Conservation (phyloP, 2,329 filamentous ascomycete species). For the Setomelanomma holmii region DNA sequence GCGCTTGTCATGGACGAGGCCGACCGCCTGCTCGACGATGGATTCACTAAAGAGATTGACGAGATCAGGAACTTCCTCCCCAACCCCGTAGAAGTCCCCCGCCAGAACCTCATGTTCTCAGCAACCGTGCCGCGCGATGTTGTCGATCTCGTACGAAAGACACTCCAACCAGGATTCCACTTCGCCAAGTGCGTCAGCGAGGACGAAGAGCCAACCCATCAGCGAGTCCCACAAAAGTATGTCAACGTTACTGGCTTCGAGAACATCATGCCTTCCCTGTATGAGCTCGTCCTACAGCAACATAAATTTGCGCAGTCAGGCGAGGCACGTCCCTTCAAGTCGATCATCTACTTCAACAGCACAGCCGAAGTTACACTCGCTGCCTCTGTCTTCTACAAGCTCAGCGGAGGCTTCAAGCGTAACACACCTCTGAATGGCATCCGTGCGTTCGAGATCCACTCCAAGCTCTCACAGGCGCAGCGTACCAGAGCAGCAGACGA, state of each 20-base stretch:
- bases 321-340: constrained; percentile 77
- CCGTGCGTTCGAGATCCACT: constrained; percentile 73
- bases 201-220: constrained; percentile 84
- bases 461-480: constrained; percentile 72
- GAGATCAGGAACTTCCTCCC: constrained; percentile 65
- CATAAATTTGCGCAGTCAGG: constrained; percentile 53
- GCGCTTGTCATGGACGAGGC: constrained; percentile 71
- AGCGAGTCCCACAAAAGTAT: constrained; percentile 80
- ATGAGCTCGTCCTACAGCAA: constrained; percentile 76
- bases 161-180: constrained; percentile 83
- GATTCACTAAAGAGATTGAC: constrained; percentile 58
- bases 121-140: constrained; percentile 90
- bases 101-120: constrained; percentile 94
- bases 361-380: constrained; percentile 75
- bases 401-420: constrained; percentile 50
- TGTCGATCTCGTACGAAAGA: constrained; percentile 75
- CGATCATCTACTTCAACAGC: constrained; percentile 90
- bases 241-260: constrained; percentile 72
- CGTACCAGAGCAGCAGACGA: constrained; percentile 74
- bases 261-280: constrained; percentile 76
- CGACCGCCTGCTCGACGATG: constrained; percentile 70
- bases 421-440: constrained; percentile 37
- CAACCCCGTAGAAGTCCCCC: constrained; percentile 65
- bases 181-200: constrained; percentile 88
- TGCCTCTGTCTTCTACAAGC: constrained; percentile 63